Evolutionary conservation across 805 yeast genomes (phyloP), one percentile per base, ranked within the genome.

Genomic region (Wickerhamomyces canadensis): DNA sequence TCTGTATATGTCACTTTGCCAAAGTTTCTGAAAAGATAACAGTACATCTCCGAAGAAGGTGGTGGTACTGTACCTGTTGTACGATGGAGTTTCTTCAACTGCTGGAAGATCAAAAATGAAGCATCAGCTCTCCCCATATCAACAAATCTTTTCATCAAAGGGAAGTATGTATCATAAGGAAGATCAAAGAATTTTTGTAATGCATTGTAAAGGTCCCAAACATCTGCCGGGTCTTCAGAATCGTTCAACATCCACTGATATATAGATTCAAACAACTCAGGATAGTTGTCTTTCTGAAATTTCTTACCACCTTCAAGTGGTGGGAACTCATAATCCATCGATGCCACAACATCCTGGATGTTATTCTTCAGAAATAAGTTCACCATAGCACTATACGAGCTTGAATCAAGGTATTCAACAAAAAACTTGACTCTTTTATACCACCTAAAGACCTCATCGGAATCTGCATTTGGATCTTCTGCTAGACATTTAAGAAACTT

Each of bases 51-150:
- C 32, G 67, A 64, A 15, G 58, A 58, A 3, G 80, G 79, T 2
- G 79, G 72, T 19, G 67, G 62, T 6, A 72, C 32, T 9, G 44
- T 45, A 5, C 76, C 77, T 29, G 72, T 74, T 15, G 70, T 63
- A 52, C 76, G 77, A 47, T 76, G 72, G 23, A 75, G 56, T 47
- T 65, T 65, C 44, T 79, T 73, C 60, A 82, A 60, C 40, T 72
- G 75, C 38, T 81, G 71, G 59, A 84, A 81, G 12, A 83, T 67
- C 19, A 68, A 58, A 36, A 81, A 64, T 1, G 89, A 77, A 10
- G 79, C 77, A 45, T 79, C 75, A 18, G 84, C 76, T 25, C 83
- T 61, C 19, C 66, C 68, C 13, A 71, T 58, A 9, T 44, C 42
- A 42, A 82, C 70, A 46, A 82, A 78, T 49, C 70, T 72, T 44